Percentiles rank a stretch among this genome's conserved stretches.
Evolutionary conservation across 768 basidiomycete genomes (phyloP).

Genomic region (Amyloporia xantha): DNA sequence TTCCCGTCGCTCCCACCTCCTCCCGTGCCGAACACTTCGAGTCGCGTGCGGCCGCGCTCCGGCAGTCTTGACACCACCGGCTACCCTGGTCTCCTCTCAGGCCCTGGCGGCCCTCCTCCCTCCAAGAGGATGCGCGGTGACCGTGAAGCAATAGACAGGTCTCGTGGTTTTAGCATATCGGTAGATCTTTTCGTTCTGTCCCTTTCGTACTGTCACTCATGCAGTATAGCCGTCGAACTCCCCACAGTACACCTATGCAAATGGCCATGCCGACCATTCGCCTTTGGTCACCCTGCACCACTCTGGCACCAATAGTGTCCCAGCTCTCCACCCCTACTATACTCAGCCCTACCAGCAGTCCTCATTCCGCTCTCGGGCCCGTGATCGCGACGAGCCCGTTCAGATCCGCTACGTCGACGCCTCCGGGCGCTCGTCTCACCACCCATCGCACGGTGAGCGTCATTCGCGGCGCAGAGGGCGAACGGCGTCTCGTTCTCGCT

Average conservation of each 20-base stretch:
- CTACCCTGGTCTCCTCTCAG: constrained; percentile 19
- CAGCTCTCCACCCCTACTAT: constrained; percentile 22
- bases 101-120: constrained; percentile 38
- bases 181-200: constrained; percentile 16
- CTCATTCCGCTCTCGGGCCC: constrained; percentile 4
- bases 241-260: constrained; percentile 14
- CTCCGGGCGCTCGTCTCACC: constrained; percentile 9
- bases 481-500: constrained; percentile 13
- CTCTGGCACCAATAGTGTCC: constrained; percentile 6
- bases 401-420: constrained; percentile 16
- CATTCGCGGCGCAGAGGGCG: constrained; percentile 16
- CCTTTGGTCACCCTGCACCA: constrained; percentile 13
- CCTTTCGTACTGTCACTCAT: not conserved
- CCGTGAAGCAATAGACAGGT: constrained; percentile 21
- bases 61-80: constrained; percentile 32
- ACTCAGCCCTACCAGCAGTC: constrained; percentile 9
- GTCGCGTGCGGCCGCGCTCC: constrained; percentile 38
- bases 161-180: constrained; percentile 24
- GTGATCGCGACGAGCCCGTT: constrained; percentile 14
- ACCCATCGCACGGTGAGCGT: constrained; percentile 11
- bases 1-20: constrained; percentile 36
- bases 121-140: constrained; percentile 40
- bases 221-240: constrained; percentile 16
- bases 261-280: constrained; percentile 13
- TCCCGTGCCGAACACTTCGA: constrained; percentile 28